A percentile compares a stretch with the other conserved stretches of the same genome.
Evolutionary conservation across 108 stramenopile genomes (phyloP).

Genomic region (Nannochloropsis gaditana): DNA sequence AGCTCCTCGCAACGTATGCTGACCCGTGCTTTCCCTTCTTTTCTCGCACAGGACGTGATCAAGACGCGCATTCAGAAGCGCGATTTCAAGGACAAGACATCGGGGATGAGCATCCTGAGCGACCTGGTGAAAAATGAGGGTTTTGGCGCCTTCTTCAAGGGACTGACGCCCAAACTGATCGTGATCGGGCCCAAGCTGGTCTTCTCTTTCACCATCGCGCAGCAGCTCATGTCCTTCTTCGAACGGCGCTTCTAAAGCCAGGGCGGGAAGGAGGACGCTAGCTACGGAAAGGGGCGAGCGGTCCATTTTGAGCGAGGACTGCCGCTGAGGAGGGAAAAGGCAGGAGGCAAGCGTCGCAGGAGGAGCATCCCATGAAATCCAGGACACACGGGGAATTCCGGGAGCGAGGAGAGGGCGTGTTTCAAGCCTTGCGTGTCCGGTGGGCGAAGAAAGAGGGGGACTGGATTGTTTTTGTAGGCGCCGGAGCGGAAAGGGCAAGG

Average conservation of each 20-base stretch:
- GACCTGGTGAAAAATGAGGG: conserved; percentile 65
- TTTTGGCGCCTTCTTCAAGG: conserved; percentile 64
- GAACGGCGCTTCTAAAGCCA: conserved; percentile 24
- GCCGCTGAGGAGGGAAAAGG: background rate
- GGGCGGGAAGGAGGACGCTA: background rate
- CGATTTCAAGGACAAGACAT: conserved; percentile 65
- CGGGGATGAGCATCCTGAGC: conserved; percentile 59
- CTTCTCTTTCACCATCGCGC: conserved; percentile 72
- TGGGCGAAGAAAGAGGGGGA: no score
- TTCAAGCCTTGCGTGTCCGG: no score
- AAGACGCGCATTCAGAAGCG: conserved; percentile 69
- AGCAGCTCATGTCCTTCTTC: conserved; percentile 65
- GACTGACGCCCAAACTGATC: conserved; percentile 65
- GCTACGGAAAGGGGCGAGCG: no score
- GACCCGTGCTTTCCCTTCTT: background rate
- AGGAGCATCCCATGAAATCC: no score
- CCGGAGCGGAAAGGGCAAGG: no score
- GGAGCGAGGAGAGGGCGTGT: no score
- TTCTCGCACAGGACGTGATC: conserved; percentile 59
- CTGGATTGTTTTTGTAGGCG: no score
- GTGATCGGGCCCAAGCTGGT: conserved; percentile 71
- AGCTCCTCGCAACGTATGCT: no score
- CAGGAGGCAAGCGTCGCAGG: background rate
- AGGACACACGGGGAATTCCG: no score
- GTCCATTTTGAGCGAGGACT: no score